Evolutionary conservation across 2,329 filamentous ascomycete genomes (phyloP).

Genomic region (Fusarium lateritium): DNA sequence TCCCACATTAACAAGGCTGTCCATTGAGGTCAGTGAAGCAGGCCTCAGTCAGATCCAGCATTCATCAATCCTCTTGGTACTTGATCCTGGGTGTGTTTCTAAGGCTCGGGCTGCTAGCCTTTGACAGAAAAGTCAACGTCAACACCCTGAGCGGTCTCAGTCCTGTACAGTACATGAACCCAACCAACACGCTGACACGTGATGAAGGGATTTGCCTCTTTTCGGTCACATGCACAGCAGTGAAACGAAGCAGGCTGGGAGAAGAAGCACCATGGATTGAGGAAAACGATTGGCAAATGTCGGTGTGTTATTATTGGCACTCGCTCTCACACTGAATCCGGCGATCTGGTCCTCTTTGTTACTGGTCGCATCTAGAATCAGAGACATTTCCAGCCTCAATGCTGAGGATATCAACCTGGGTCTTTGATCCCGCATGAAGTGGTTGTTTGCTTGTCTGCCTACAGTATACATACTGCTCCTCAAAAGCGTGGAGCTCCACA

Average conservation of each 20-base stretch:
- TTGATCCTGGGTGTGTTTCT: not conserved
- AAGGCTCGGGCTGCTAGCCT: not conserved
- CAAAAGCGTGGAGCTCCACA: constrained; percentile 20
- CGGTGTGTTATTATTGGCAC: constrained; percentile 44
- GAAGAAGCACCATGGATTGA: constrained; percentile 26
- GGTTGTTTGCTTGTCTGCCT: not conserved
- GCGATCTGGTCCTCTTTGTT: constrained; percentile 33
- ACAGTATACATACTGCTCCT: not conserved
- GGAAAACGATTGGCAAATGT: constrained; percentile 46
- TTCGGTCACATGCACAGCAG: constrained; percentile 32
- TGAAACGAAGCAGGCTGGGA: constrained; percentile 22
- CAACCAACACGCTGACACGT: constrained; percentile 27
- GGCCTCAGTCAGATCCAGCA: constrained; percentile 23
- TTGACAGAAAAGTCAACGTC: no score
- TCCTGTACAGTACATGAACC: not conserved
- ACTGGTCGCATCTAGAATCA: constrained; percentile 27
- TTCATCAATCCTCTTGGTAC: constrained; percentile 3
- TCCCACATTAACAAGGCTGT: constrained; percentile 19
- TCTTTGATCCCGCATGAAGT: not conserved
- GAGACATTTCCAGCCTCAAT: constrained; percentile 41
- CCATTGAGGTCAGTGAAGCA: constrained; percentile 10
- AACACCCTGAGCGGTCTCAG: not conserved
- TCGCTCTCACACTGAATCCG: constrained; percentile 31
- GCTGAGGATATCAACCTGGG: constrained; percentile 14
- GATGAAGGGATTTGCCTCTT: constrained; percentile 35